phyloP scores from a whole-genome alignment of 2,329 filamentous ascomycete species.

The Phoma herbarum region DNA sequence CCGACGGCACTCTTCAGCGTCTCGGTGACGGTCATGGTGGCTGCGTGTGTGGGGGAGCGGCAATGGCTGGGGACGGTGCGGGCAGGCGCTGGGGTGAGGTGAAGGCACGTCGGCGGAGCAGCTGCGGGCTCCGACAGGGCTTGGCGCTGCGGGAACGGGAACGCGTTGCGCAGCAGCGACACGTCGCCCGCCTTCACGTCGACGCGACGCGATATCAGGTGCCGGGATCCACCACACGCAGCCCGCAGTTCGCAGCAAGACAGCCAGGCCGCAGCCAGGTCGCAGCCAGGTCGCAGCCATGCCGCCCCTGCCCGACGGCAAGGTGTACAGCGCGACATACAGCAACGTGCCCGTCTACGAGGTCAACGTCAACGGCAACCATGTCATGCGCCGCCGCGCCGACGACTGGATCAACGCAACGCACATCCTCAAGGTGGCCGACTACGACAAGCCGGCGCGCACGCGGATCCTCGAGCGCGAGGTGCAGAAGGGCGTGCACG shows the following conservation, averaged over 20 bases:
- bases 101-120: conserved; percentile 17
- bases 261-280: too few species aligned
- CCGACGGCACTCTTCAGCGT: conserved; percentile 60
- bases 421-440: conserved; percentile 95
- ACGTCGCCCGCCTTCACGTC: conserved; percentile 7
- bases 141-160: too few species aligned
- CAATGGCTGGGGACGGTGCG: conserved; percentile 23
- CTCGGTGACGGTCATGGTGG: conserved; percentile 55
- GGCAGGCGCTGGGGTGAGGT: conserved; percentile 26
- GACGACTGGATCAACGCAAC: conserved; percentile 99
- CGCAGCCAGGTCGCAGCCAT: too few species aligned
- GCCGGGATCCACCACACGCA: background rate
- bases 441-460: conserved; percentile 94
- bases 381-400: conserved; percentile 93
- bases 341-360: conserved; percentile 94
- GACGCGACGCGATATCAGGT: conserved; percentile 17
- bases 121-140: background rate
- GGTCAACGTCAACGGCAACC: conserved; percentile 83
- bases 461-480: conserved; percentile 96
- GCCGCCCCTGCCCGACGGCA: conserved; percentile 52
- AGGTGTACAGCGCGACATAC: conserved; percentile 71
- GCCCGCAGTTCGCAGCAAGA: too few species aligned
- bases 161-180: too few species aligned
- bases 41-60: conserved; percentile 25
- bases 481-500: conserved; percentile 94